Base-by-base conservation (phyloP, 192 early-diverging fungal genomes). In the Piromyces finnis region DNA sequence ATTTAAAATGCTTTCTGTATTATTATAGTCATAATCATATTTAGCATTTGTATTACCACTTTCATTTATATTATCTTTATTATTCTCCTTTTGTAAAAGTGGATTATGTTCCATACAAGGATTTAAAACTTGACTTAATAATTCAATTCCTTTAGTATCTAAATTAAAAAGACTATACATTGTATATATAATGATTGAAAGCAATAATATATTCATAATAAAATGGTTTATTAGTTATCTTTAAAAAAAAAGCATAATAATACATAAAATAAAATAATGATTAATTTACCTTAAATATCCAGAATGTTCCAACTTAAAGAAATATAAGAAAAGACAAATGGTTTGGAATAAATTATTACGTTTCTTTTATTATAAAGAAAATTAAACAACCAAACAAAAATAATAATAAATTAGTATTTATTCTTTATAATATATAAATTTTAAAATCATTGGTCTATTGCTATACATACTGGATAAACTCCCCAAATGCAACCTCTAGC, bases 261-360 rank as follows among this genome's bases (percentile, higher is more conserved):
- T n/a, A n/a, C n/a, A n/a, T n/a, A n/a, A n/a, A n/a, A n/a, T n/a
- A n/a, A n/a, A n/a, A n/a, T n/a, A n/a, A 14, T 14, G 1, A n/a
- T 7, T n/a, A n/a, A 79, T 84, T 29, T 15, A 85, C 59, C 86
- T 85, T 26, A 87, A 51, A 81, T 87, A 87, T 12, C 85, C 85
- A 28, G 80, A 81, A 22, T 84, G 83, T 18, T 83, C 81, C 14
- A 79, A 30, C 27, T 79, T 82, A 30, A 86, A 80, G 80, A 85
- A 87, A 80, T 83, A 82, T 26, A 83, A 84, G 82, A 86, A 87
- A 16, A 87, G 30, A 26, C 82, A 79, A 16, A 86, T 78, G 26
- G 83, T 81, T 27, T 86, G 84, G 80, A 87, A 86, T 22, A 85
- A 79, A 79, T 87, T 86, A 81, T 86, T 86, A 30, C 86, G 85